Evolutionary conservation across 768 basidiomycete species (phyloP), one percentile per base, ranked within the genome.

Genomic region (Sporobolomyces pararoseus): DNA sequence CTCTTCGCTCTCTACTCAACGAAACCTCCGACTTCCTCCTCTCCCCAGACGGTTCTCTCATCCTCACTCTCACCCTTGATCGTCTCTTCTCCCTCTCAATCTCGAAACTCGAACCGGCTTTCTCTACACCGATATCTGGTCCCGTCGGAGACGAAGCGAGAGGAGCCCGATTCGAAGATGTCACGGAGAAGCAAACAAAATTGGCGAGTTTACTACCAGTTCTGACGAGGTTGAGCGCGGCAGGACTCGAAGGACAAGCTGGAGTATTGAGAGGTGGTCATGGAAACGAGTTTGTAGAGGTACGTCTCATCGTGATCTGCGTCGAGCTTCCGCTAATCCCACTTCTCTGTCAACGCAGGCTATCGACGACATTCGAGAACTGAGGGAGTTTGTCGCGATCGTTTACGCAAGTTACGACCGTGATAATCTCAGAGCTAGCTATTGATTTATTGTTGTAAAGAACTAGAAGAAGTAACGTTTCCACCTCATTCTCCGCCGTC

Each of bases 171-270:
- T 70, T 76, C 44, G 68, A 71, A 54, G 71, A 70, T 37, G 59
- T 75, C 1, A 60, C 63, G 34, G 75, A 76, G 64, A 64, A 65
- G 59, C 83, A 84, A 73, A 84, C 90, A 58, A 82, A 89, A 53
- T 79, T 96, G 19, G 94, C 91, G 19, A 86, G 87, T 7, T 80
- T 95, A 74, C 80, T 97, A 34, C 93, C 92, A 6, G 88, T 85
- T 1, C 80, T 96, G 49, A 86, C 88, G 63, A 81, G 86, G 65
- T 92, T 91, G 90, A 87, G 87, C 75, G 85, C 49, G 85, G 71
- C 66, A 86, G 66, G 86, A 87, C 46, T 78, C 91, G 74, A 83
- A 85, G 71, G 84, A 84, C 23, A 77, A 87, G 63, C 90, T 89
- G 47, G 53, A 9, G 23, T 65, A 7, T 37, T 65, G 42, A 46